A percentile compares a stretch with the other conserved stretches of the same genome.
Conservation (phyloP, 345 rosid genomes). For the Schrenkiella parvula region DNA sequence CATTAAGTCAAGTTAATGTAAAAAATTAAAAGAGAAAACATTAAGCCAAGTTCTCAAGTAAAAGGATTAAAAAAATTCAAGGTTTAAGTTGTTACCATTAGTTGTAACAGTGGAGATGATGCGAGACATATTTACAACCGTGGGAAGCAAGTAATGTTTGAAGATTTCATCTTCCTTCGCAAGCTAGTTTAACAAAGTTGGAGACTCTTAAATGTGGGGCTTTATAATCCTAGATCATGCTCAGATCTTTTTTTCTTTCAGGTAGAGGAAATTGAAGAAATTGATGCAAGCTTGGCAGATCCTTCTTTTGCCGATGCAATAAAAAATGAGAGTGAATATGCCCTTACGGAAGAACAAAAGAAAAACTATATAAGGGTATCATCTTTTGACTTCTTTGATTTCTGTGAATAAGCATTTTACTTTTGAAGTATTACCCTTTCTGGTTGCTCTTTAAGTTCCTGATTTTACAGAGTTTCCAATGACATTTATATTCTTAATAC, state of each 20-base stretch:
- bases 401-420: background rate
- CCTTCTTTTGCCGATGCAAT: slow-evolving; percentile 83
- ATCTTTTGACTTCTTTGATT: background rate
- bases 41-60: slow-evolving; percentile 3
- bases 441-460: slow-evolving; percentile 15
- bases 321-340: slow-evolving; percentile 68
- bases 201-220: background rate
- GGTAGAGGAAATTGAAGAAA: slow-evolving; percentile 98
- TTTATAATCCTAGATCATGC: background rate
- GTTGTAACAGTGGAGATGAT: background rate
- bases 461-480: slow-evolving; percentile 10
- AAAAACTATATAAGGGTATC: slow-evolving; percentile 74
- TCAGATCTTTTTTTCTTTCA: slow-evolving; percentile 36
- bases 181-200: slow-evolving; percentile 7
- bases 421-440: slow-evolving; percentile 21
- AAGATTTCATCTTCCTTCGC: background rate
- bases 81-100: slow-evolving; percentile 3
- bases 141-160: slow-evolving; percentile 1
- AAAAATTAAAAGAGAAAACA: background rate
- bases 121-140: background rate
- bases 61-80: background rate
- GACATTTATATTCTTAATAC: background rate
- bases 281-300: slow-evolving; percentile 60
- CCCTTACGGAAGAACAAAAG: slow-evolving; percentile 78
- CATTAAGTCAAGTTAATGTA: background rate